Percentiles rank a stretch among this genome's conserved stretches.
phyloP scores from a whole-genome alignment of 495 filamentous ascomycete species.

The Xylaria bambusicola region DNA sequence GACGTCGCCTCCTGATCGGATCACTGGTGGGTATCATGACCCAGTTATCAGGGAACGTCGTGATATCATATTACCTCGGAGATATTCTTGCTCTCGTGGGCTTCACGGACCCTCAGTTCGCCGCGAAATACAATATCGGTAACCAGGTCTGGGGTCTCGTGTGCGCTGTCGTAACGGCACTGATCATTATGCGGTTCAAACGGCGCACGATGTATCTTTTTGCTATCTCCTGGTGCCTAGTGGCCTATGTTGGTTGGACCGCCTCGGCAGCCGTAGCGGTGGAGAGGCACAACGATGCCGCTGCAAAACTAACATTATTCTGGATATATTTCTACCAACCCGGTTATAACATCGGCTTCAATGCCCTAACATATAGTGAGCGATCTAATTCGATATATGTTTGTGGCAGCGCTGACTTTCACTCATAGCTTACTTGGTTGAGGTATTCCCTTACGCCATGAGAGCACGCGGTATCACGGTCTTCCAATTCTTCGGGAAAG shows the following conservation, averaged over 20 bases:
- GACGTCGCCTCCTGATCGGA: conserved; percentile 57
- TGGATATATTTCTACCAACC: conserved; percentile 60
- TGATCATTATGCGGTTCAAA: conserved; percentile 50
- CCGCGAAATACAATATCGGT: conserved; percentile 56
- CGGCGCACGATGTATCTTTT: conserved; percentile 56
- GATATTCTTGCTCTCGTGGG: conserved; percentile 44
- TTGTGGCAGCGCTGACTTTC: conserved; percentile 14
- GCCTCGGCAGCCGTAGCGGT: conserved; percentile 51
- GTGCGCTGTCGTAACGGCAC: conserved; percentile 46
- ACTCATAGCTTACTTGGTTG: conserved; percentile 53
- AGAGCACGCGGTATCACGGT: conserved; percentile 60
- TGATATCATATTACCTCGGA: conserved; percentile 58
- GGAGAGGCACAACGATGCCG: conserved; percentile 33
- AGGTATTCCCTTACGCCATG: conserved; percentile 60
- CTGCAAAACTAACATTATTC: conserved; percentile 53
- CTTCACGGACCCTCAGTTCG: conserved; percentile 48
- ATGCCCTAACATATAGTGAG: conserved; percentile 60
- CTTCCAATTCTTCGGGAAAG: conserved; percentile 61
- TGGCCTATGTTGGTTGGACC: conserved; percentile 54
- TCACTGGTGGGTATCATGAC: conserved; percentile 62
- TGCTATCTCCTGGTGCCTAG: conserved; percentile 45
- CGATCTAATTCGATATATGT: background rate
- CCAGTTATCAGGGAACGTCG: conserved; percentile 66
- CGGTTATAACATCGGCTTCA: conserved; percentile 61
- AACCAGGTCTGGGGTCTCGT: conserved; percentile 53